These are phyloP conservation scores for Diaporthe nobilis DNA, from an alignment of 2,329 filamentous ascomycete genomes.

Conservation along the genomic window DNA sequence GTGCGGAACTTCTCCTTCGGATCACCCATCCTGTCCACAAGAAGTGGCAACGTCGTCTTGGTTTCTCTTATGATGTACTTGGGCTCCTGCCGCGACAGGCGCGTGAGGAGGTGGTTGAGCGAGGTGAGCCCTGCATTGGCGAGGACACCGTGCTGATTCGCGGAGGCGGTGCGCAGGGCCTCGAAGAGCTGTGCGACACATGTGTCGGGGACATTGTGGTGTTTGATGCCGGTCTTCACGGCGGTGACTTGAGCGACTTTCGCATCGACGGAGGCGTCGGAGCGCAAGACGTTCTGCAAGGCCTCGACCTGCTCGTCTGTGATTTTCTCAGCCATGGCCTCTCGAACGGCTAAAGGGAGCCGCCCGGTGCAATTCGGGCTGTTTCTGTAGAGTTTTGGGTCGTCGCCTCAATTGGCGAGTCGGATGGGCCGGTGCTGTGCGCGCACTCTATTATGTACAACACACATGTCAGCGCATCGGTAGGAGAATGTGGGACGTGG, in stretches of 20 bases:
- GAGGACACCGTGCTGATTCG: slow-evolving; percentile 82
- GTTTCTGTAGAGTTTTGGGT: background rate
- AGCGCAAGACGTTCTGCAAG: slow-evolving; percentile 66
- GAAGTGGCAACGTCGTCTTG: slow-evolving; percentile 77
- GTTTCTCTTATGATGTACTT: slow-evolving; percentile 80
- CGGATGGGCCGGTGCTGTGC: background rate
- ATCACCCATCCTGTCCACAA: slow-evolving; percentile 90
- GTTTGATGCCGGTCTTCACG: slow-evolving; percentile 91
- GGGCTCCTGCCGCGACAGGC: slow-evolving; percentile 87
- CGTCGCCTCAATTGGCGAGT: slow-evolving; percentile 2
- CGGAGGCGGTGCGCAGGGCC: slow-evolving; percentile 80
- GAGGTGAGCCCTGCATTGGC: slow-evolving; percentile 89
- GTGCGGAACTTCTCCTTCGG: slow-evolving; percentile 86
- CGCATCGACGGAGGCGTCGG: slow-evolving; percentile 76
- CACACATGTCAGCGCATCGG: slow-evolving; percentile 1
- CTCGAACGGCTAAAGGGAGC: slow-evolving; percentile 7
- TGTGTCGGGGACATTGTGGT: slow-evolving; percentile 86
- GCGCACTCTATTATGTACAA: slow-evolving; percentile 17
- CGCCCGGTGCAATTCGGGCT: background rate
- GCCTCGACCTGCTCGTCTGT: slow-evolving; percentile 71
- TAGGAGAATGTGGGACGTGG: background rate
- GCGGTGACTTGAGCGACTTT: slow-evolving; percentile 80
- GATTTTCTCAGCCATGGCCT: slow-evolving; percentile 69
- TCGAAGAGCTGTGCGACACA: slow-evolving; percentile 84
- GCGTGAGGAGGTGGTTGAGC: slow-evolving; percentile 88